Base-by-base conservation (phyloP, 768 basidiomycete genomes). In the Boletellus emodensis region DNA sequence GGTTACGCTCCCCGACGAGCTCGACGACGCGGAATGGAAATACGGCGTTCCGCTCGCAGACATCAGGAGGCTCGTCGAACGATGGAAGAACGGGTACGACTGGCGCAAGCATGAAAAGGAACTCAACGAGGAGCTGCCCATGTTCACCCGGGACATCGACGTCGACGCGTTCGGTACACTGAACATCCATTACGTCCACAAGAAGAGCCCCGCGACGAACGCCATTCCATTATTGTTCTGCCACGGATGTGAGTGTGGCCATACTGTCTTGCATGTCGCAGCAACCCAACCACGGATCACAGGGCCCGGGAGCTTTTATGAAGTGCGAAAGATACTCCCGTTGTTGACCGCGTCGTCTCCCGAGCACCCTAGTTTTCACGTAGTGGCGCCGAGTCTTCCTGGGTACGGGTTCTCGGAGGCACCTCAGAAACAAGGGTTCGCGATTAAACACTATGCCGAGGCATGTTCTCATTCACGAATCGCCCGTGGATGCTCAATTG, bases 371-470 rank as follows among this genome's bases (percentile, higher is more conserved):
- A 78, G 74, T 44, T 85, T 86, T 61, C 81, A 85, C 54, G 80
- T 86, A 18, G 80, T 86, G 0, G 78, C 77, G 0, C 54, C 75
- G 33, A 78, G 82, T 56, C 56, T 85, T 13, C 84, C 83, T 8
- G 81, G 81, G 0, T 85, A 66, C 61, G 83, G 81, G 0, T 85
- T 83, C 63, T 84, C 83, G 0, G 74, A 81, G 39, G 79, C 75
- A 0, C 75, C 80, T 0, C 77, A 61, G 43, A 77, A 76, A 59
- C 72, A 71, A 51, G 81, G 82, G 0, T 85, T 84, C 53, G 58
- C 55, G 9, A 32, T 66, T 0, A 52, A 61, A n/a, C 80, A 84
- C 41, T 82, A 77, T 43, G 81, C 81, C 1, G 80, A 85, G 67
- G 83, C 77, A 39, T 22, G 46, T 50, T 12, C 14, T 44, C 40